These are phyloP conservation scores for Sanguinoderma infundibulare DNA, from an alignment of 1,284 basidiomycete genomes.

Conservation along the genomic window DNA sequence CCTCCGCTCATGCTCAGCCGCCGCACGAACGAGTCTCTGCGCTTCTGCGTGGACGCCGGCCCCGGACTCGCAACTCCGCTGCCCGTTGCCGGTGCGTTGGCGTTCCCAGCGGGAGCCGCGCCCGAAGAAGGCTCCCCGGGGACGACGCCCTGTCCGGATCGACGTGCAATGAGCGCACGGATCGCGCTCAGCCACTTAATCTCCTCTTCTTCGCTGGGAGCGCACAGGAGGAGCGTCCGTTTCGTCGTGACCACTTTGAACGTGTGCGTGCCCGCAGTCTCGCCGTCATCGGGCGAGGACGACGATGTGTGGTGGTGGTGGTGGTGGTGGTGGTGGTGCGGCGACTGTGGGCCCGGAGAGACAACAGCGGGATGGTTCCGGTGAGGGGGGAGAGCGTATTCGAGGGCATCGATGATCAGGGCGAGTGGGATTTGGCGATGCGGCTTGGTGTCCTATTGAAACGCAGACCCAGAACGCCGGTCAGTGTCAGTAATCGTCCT, in stretches of 20 bases:
- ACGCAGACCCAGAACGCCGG: constrained; percentile 3
- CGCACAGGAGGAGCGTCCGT: constrained; percentile 87
- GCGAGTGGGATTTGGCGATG: constrained; percentile 86
- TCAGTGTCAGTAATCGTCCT: constrained; percentile 17
- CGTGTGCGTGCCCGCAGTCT: constrained; percentile 55
- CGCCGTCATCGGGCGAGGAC: constrained; percentile 45
- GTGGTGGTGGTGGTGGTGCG: constrained; percentile 41
- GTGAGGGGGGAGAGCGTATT: constrained; percentile 69
- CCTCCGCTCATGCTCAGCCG: constrained; percentile 36
- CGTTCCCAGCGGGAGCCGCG: constrained; percentile 9
- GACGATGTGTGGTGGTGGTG: constrained; percentile 37
- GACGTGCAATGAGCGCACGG: constrained; percentile 83
- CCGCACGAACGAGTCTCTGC: constrained; percentile 32
- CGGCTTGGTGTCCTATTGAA: constrained; percentile 78
- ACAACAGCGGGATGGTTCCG: constrained; percentile 28
- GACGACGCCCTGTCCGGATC: constrained; percentile 54
- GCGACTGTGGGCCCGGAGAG: constrained; percentile 40
- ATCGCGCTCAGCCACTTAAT: constrained; percentile 98
- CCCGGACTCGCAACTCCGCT: constrained; percentile 9
- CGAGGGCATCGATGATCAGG: constrained; percentile 92
- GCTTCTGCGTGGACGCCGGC: constrained; percentile 2
- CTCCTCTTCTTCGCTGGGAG: constrained; percentile 97
- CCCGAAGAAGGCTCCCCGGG: constrained; percentile 35
- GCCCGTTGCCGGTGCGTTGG: constrained; percentile 7
- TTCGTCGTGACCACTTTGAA: constrained; percentile 98